Evolutionary conservation across 2,329 filamentous ascomycete species (phyloP).

Genomic region (Zymoseptoria tritici): DNA sequence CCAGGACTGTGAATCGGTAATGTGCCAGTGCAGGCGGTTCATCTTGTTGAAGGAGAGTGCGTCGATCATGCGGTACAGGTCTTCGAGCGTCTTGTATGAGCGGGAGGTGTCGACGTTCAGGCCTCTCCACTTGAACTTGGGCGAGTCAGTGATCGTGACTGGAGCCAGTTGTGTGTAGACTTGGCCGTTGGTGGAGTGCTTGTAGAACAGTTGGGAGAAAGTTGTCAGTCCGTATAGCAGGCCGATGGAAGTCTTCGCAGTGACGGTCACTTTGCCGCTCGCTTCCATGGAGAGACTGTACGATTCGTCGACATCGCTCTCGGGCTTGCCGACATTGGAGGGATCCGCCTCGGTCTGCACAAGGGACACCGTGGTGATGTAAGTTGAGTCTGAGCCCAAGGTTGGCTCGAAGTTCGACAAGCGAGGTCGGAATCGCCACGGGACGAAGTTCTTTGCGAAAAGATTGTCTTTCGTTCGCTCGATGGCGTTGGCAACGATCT

Average conservation of each 20-base stretch:
- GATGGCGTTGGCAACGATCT: conserved; percentile 41
- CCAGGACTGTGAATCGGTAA: conserved; percentile 80
- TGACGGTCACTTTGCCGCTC: conserved; percentile 55
- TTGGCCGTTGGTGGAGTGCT: conserved; percentile 50
- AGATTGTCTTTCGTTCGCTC: conserved; percentile 54
- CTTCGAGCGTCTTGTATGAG: conserved; percentile 59
- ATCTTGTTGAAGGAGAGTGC: conserved; percentile 71
- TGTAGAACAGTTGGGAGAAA: conserved; percentile 72
- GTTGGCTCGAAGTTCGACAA: conserved; percentile 58
- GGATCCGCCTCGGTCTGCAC: conserved; percentile 52
- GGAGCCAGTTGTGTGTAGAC: conserved; percentile 66
- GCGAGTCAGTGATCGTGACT: conserved; percentile 62
- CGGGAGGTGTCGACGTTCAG: conserved; percentile 72
- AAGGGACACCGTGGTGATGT: conserved; percentile 55
- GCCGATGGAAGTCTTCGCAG: conserved; percentile 59
- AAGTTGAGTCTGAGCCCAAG: conserved; percentile 32
- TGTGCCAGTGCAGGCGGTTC: conserved; percentile 73
- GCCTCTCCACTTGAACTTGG: conserved; percentile 69
- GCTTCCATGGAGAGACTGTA: conserved; percentile 59
- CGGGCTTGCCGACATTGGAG: conserved; percentile 50
- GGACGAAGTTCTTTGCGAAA: conserved; percentile 62
- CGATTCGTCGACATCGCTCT: conserved; percentile 63
- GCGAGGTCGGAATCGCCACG: conserved; percentile 68
- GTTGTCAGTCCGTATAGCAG: conserved; percentile 67
- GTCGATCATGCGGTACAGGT: conserved; percentile 70